These are phyloP conservation scores for Jamesozyma jinghongensis DNA, from an alignment of 805 yeast species.

Conservation along the genomic window DNA sequence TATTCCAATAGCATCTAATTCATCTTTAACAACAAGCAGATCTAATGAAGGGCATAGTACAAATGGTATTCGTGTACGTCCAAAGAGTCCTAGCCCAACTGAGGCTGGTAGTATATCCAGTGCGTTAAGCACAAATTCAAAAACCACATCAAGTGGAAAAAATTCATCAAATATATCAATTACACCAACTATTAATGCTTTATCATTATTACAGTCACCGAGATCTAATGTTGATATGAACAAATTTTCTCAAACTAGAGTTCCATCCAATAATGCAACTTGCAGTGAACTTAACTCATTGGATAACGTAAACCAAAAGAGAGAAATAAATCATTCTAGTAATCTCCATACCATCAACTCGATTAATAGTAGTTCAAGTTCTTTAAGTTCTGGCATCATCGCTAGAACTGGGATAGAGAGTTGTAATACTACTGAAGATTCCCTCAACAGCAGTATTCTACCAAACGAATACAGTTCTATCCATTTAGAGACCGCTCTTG, in stretches of 20 bases:
- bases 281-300: not conserved
- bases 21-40: not conserved
- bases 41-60: too few species aligned
- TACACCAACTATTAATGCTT: conserved; percentile 5
- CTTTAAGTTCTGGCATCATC: too few species aligned
- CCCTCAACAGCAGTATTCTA: not conserved
- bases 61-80: too few species aligned
- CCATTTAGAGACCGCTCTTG: conserved; percentile 17
- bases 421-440: not conserved
- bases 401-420: too few species aligned
- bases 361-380: too few species aligned
- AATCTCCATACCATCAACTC: too few species aligned
- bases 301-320: too few species aligned
- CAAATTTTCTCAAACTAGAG: conserved; percentile 4
- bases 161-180: not conserved
- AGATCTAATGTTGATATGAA: conserved; percentile 3
- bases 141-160: not conserved
- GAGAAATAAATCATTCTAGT: too few species aligned
- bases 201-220: conserved; percentile 4
- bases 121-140: not conserved
- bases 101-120: not conserved
- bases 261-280: conserved; percentile 1
- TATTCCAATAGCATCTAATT: not conserved
- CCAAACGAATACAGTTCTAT: not conserved
- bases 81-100: not conserved